Percentiles rank a stretch among this genome's conserved stretches.
Conservation (phyloP, 2,329 filamentous ascomycete genomes). For the Blastomyces gilchristii region DNA sequence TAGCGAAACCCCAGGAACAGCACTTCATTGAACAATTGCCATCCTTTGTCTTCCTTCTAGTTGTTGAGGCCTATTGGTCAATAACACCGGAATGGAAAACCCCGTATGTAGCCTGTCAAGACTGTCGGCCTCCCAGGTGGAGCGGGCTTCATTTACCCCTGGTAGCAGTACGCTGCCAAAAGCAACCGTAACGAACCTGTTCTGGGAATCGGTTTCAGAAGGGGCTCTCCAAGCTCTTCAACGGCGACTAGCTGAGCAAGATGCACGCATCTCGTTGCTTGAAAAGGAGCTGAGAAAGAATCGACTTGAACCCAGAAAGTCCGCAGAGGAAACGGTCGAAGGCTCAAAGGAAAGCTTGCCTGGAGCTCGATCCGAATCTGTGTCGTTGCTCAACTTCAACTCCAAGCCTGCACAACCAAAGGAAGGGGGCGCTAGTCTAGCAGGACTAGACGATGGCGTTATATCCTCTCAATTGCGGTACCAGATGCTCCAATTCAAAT, state of each 20-base stretch:
- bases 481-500: background rate
- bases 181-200: background rate
- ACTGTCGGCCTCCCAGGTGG: slow-evolving; percentile 4
- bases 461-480: background rate
- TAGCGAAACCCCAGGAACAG: background rate
- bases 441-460: background rate
- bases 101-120: background rate
- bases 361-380: background rate
- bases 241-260: background rate
- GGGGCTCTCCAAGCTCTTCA: background rate
- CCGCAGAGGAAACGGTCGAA: background rate
- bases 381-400: background rate
- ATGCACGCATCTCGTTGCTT: slow-evolving; percentile 2
- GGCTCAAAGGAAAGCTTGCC: background rate
- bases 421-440: no score
- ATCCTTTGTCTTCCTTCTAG: background rate
- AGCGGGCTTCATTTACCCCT: slow-evolving; percentile 8
- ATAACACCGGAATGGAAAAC: background rate
- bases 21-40: background rate
- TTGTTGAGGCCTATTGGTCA: background rate
- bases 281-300: slow-evolving; percentile 1
- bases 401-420: background rate
- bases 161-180: background rate
- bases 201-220: background rate
- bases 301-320: background rate